phyloP scores from a whole-genome alignment of 2,329 filamentous ascomycete species.

The Epichloe typhina region DNA sequence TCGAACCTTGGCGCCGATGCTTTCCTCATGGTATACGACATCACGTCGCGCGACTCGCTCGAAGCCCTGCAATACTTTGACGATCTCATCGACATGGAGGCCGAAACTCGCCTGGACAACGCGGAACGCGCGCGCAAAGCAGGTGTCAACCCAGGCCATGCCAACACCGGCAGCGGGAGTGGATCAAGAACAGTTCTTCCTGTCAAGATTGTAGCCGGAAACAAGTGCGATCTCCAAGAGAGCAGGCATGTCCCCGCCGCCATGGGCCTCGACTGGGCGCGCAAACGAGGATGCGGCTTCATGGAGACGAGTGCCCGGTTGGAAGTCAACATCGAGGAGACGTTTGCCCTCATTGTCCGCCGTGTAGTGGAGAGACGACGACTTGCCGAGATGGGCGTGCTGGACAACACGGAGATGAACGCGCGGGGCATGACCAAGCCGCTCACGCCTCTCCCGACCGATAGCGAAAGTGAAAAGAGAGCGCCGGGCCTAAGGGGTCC shows the following conservation, averaged over 20 bases:
- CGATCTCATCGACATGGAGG: conserved; percentile 73
- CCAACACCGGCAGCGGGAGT: conserved; percentile 17
- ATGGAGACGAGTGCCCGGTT: conserved; percentile 81
- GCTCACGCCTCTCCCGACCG: conserved; percentile 36
- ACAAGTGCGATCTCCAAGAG: conserved; percentile 72
- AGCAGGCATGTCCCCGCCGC: conserved; percentile 55
- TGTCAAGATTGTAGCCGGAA: conserved; percentile 72
- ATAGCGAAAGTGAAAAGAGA: conserved; percentile 30
- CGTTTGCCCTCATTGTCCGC: conserved; percentile 58
- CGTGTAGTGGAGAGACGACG: conserved; percentile 46
- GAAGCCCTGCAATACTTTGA: conserved; percentile 66
- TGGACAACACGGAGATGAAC: conserved; percentile 29
- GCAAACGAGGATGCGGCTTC: conserved; percentile 61
- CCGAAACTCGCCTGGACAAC: conserved; percentile 54
- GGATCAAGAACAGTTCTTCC: conserved; percentile 47
- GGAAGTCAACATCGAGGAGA: conserved; percentile 83
- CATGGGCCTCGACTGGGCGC: conserved; percentile 64
- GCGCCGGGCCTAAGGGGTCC: conserved; percentile 31
- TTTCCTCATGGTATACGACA: conserved; percentile 80
- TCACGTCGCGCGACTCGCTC: conserved; percentile 56
- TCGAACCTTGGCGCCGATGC: conserved; percentile 69
- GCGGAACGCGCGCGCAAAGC: conserved; percentile 37
- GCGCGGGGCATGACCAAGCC: conserved; percentile 45
- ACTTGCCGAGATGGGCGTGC: conserved; percentile 33
- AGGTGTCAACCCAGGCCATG: conserved; percentile 20